phyloP scores from a whole-genome alignment of 1,284 basidiomycete genomes.

The Sporisorium reilianum region DNA sequence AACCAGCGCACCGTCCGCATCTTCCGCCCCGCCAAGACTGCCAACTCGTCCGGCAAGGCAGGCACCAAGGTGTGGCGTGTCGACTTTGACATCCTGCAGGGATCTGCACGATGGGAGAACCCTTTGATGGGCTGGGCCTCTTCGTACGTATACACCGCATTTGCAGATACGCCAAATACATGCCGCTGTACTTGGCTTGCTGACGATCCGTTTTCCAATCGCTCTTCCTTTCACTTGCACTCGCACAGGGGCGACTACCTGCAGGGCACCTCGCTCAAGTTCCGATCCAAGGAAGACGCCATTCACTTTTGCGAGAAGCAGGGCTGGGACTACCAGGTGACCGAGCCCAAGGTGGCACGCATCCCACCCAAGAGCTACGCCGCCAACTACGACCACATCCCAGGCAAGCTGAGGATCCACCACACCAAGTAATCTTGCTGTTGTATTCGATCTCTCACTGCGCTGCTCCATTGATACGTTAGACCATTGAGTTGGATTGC shows the following conservation, averaged over 20 bases:
- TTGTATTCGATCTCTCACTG: neutral
- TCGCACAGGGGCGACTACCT: conserved; percentile 90
- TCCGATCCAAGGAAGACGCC: conserved; percentile 90
- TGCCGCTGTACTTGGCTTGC: neutral
- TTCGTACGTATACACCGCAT: conserved; percentile 47
- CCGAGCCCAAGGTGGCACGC: conserved; percentile 70
- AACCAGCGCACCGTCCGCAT: conserved; percentile 89
- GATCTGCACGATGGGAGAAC: conserved; percentile 95
- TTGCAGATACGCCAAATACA: neutral
- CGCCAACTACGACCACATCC: conserved; percentile 85
- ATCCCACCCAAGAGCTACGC: conserved; percentile 80
- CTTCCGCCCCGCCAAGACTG: conserved; percentile 91
- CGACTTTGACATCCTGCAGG: conserved; percentile 91
- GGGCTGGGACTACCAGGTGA: conserved; percentile 70
- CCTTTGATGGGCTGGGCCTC: conserved; percentile 95
- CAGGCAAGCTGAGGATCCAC: conserved; percentile 83
- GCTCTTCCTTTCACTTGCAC: neutral
- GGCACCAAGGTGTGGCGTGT: conserved; percentile 92
- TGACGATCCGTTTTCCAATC: neutral
- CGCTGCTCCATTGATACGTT: conserved; percentile 9
- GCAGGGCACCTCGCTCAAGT: conserved; percentile 89
- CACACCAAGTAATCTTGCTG: conserved; percentile 84
- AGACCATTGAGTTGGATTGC: conserved; percentile 12
- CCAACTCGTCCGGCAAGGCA: conserved; percentile 89
- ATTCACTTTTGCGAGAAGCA: conserved; percentile 80